Conservation (phyloP, 495 filamentous ascomycete species). For the Aspergillus sparsus region DNA sequence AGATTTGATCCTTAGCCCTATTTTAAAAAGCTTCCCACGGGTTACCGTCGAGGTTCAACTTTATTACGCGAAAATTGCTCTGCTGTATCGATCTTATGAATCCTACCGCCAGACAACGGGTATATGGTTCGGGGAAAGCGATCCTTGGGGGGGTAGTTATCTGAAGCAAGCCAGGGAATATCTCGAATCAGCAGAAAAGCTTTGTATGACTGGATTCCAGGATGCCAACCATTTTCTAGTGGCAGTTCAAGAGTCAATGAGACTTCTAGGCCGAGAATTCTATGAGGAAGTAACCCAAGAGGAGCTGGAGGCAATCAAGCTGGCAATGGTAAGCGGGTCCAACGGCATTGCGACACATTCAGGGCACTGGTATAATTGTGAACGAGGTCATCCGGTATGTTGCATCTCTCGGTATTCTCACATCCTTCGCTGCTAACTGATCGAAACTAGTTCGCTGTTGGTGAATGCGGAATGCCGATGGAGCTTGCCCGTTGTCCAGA, state of each 20-base stretch:
- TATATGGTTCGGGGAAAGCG: not conserved
- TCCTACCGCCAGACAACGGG: not conserved
- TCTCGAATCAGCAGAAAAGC: not conserved
- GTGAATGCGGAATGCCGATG: not conserved
- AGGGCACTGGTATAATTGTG: slow-evolving; percentile 15
- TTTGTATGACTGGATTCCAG: not conserved
- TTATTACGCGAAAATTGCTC: slow-evolving; percentile 4
- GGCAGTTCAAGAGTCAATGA: not conserved
- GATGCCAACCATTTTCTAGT: not conserved
- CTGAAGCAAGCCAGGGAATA: not conserved
- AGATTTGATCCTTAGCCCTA: not conserved
- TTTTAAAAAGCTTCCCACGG: not conserved
- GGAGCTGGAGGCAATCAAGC: slow-evolving; percentile 6
- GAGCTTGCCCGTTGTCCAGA: not conserved
- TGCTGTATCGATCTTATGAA: not conserved
- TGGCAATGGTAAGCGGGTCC: slow-evolving; percentile 4
- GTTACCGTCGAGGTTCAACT: not conserved
- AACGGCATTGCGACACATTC: slow-evolving; percentile 7
- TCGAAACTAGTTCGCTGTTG: not conserved
- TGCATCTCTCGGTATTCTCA: not conserved
- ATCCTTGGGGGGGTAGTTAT: not conserved
- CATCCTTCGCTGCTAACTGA: not conserved
- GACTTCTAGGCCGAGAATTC: not conserved
- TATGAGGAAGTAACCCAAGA: slow-evolving; percentile 2
- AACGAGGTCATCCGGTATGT: not conserved